Evolutionary conservation across 2,329 filamentous ascomycete species (phyloP), one percentile per base, ranked within the genome.

Genomic region (Cytospora schulzeri): DNA sequence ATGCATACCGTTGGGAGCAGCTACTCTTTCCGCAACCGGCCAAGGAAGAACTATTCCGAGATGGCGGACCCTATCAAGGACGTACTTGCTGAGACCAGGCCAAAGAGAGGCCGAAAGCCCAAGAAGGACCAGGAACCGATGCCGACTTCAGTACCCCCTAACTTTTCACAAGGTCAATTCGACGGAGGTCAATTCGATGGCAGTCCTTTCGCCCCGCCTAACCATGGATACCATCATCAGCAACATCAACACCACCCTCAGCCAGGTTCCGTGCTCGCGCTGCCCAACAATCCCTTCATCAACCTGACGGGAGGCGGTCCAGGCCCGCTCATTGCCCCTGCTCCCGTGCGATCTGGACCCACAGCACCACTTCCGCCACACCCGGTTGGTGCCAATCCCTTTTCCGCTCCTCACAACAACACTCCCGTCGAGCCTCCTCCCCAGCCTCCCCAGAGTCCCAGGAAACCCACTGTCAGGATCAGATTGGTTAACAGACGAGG

Each of bases 21-120:
- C 6, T 83, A 83, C 69, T 83, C 83, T 1, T 80, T 86, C 66
- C 78, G 84, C 4, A 82, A 83, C 31, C 85, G 85, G 72, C 78
- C 82, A 11, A 82, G 83, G 69, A 83, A 83, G 69, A 81, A 82
- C 57, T 85, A 83, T 75, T 77, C 79, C 1, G 79, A 83, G 5
- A 78, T 83, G 52, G 78, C 80, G 11, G 79, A 80, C 53, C 80
- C 76, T 1, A 75, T 75, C 17, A 78, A 78, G 19, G 74, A 73
- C 15, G 66, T 73, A 5, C 76, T 77, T 38, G 74, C 73, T 0
- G 73, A 74, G 68, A 70, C 66, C 29, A 78, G 77, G 24, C 71
- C 75, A 0, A 78, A 77, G 72, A 57, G 64, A n/a, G 68, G 55
- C 6, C 65, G 67, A 4, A 59, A 55, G 31, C 53, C 59, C 52